Evolutionary conservation across 2,329 filamentous ascomycete genomes (phyloP), one percentile per base, ranked within the genome.

Genomic region (Gyromitra esculenta): DNA sequence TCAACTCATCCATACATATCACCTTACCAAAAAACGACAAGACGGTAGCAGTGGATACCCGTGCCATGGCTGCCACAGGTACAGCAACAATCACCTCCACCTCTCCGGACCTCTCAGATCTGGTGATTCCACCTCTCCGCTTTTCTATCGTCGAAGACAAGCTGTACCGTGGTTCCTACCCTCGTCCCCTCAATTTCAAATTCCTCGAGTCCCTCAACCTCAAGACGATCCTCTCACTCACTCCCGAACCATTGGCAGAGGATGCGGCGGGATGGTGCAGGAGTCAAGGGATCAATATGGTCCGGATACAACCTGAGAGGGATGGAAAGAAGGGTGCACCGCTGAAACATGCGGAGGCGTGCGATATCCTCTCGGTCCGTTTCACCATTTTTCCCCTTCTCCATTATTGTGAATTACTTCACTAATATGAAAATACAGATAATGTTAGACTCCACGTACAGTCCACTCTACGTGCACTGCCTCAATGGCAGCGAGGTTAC

Each of bases 131-230:
- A 37, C 77, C 73, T 43, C 66, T 75, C 13, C 77, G 68, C 11
- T 79, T 79, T 48, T 74, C 75, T 1, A 64, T 76, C 15, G 72
- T 79, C 8, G 75, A 78, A 50, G 67, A 69, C 35, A 69, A 78
- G 54, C 45, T 79, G 18, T 79, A 75, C 66, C 59, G 75, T 18
- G 77, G 72, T 21, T 75, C 75, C n/a, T 79, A 79, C 59, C 75
- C 65, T 41, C 75, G 72, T 0, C 76, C 75, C 41, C 69, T 78
- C 57, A 79, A 79, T 57, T 77, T 79, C 39, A 64, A 73, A 50
- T 79, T 79, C 31, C 75, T 79, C 11, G 77, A 78, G 60, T 76
- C 78, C 9, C 75, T 77, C 8, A 76, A 76, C 8, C 73, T 79
- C 39, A 65, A 76, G 50, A 71, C 67, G 8, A 75, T 79, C 25